Percentiles rank a stretch among this genome's conserved stretches.
phyloP scores from a whole-genome alignment of 2,329 filamentous ascomycete species.

The Alternaria solani region DNA sequence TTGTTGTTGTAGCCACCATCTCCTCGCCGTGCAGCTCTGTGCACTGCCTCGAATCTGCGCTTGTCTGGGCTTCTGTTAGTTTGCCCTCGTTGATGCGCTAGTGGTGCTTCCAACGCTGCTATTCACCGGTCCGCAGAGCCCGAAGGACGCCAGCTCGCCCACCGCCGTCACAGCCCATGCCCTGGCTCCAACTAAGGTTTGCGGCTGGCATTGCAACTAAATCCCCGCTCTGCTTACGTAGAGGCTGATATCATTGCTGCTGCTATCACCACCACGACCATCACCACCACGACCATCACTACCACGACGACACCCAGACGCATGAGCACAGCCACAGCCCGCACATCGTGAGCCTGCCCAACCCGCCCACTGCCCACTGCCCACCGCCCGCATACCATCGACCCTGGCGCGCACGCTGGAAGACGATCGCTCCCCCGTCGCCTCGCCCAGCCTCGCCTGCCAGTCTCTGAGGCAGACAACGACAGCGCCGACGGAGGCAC shows the following conservation, averaged over 20 bases:
- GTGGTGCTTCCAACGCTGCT: conserved; percentile 28
- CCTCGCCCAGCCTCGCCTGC: conserved; percentile 39
- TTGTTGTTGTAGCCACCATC: not conserved
- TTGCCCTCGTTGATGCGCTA: conserved; percentile 27
- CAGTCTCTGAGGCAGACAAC: conserved; percentile 45
- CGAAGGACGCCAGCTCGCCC: conserved; percentile 25
- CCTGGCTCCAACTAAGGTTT: conserved; percentile 32
- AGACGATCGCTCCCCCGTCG: conserved; percentile 45
- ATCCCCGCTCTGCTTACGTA: conserved; percentile 36
- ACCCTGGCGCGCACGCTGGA: conserved; percentile 52
- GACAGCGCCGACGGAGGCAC: conserved; percentile 54
- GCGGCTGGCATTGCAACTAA: conserved; percentile 26
- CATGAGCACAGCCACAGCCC: conserved; percentile 31
- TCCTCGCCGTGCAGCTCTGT: not conserved
- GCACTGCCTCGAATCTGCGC: conserved; percentile 13
- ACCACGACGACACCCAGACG: conserved; percentile 21
- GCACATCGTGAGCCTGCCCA: conserved; percentile 30
- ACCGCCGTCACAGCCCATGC: conserved; percentile 28
- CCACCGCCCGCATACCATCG: conserved; percentile 34
- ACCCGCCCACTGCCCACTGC: conserved; percentile 11
- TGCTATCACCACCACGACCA: conserved; percentile 20
- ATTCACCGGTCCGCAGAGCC: conserved; percentile 40
- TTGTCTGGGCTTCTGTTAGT: conserved; percentile 25
- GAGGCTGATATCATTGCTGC: conserved; percentile 32
- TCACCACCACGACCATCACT: conserved; percentile 31